Percentiles rank a stretch among this genome's conserved stretches.
phyloP scores from a whole-genome alignment of 2,329 filamentous ascomycete species.

The Orbilia quercus region DNA sequence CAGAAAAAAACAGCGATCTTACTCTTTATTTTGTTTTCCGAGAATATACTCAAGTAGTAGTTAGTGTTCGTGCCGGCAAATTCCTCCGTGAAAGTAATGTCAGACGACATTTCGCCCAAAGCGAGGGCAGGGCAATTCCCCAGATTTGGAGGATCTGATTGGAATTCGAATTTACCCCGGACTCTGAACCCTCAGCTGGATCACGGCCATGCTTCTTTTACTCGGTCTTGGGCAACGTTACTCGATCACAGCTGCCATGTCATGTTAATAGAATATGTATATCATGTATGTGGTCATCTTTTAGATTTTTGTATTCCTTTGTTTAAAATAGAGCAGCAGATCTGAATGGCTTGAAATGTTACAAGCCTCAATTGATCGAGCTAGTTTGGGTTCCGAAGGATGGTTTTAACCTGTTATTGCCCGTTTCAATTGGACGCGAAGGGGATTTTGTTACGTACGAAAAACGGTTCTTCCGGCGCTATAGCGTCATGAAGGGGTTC shows the following conservation, averaged over 20 bases:
- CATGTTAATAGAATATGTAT: no score
- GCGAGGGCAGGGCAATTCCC: conserved; percentile 17
- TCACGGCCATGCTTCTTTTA: no score
- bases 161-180: conserved; percentile 32
- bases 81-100: conserved; percentile 42
- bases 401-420: conserved; percentile 29
- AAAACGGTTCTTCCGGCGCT: conserved; percentile 56
- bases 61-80: conserved; percentile 50
- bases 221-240: conserved; percentile 44
- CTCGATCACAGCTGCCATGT: conserved; percentile 42
- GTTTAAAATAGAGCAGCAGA: conserved; percentile 33
- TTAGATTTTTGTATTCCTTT: conserved; percentile 5
- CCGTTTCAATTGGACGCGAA: conserved; percentile 49
- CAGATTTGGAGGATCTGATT: conserved; percentile 34
- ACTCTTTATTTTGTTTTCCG: no score
- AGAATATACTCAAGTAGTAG: no score
- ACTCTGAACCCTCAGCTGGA: conserved; percentile 46
- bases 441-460: conserved; percentile 55
- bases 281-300: no score
- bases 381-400: conserved; percentile 35
- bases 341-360: not conserved
- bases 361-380: conserved; percentile 29
- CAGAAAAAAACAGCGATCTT: no score
- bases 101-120: conserved; percentile 47
- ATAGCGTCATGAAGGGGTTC: conserved; percentile 56